Conservation (phyloP, 179 eudicot genomes). For the Nepenthes alata region DNA sequence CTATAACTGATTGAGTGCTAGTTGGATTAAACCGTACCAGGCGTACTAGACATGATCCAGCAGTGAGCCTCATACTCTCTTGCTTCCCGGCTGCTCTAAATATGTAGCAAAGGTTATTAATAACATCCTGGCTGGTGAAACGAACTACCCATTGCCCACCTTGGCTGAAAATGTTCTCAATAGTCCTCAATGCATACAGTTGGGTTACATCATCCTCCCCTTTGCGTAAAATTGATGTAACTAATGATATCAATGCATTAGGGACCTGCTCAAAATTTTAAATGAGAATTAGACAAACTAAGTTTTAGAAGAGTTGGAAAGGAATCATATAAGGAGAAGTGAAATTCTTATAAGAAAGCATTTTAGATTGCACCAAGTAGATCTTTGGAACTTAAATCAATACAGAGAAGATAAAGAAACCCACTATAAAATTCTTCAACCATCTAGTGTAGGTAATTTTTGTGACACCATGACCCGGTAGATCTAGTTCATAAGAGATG, state of each 20-base stretch:
- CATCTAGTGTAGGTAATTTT: not conserved
- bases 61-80: constrained; percentile 79
- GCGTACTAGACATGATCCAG: constrained; percentile 89
- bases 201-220: constrained; percentile 93
- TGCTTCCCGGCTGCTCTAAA: constrained; percentile 79
- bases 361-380: no score
- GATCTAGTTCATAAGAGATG: not conserved
- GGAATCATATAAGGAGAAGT: not conserved
- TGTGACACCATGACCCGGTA: not conserved
- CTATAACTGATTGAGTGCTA: constrained; percentile 57
- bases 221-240: constrained; percentile 72
- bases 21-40: constrained; percentile 69
- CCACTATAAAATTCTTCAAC: no score
- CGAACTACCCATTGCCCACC: constrained; percentile 88
- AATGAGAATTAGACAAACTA: not conserved
- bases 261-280: constrained; percentile 50
- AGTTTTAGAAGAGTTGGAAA: not conserved
- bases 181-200: constrained; percentile 88
- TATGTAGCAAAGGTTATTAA: constrained; percentile 76
- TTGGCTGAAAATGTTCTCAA: constrained; percentile 91
- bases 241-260: constrained; percentile 59
- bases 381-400: no score
- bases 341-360: no score
- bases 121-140: constrained; percentile 78
- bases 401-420: no score